A percentile compares a stretch with the other conserved stretches of the same genome.
These are phyloP conservation scores for Xerocomellus dryophilus DNA, from an alignment of 768 basidiomycete species.

Conservation along the genomic window DNA sequence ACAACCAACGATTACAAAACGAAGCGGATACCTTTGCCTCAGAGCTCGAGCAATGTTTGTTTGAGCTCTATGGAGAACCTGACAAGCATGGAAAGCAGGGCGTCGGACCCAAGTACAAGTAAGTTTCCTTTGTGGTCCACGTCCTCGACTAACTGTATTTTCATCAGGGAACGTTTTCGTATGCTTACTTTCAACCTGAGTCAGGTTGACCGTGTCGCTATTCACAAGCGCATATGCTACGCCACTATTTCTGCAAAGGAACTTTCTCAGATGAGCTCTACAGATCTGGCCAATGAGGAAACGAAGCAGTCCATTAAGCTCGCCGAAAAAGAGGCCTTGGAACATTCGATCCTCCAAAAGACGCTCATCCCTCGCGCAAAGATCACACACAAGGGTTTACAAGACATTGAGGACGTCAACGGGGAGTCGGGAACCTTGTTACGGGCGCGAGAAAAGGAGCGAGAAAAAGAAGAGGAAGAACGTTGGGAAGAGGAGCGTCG, in stretches of 20 bases:
- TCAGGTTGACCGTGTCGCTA: constrained; percentile 72
- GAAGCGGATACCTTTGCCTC: constrained; percentile 62
- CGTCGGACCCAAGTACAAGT: constrained; percentile 83
- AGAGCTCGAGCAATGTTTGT: constrained; percentile 74
- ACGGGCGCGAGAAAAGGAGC: constrained; percentile 53
- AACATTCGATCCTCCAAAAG: constrained; percentile 80
- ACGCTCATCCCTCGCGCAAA: constrained; percentile 65
- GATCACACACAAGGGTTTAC: constrained; percentile 89
- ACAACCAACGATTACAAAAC: constrained; percentile 52
- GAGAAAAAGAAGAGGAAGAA: constrained; percentile 64
- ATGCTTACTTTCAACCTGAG: constrained; percentile 87
- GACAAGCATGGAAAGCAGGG: constrained; percentile 65
- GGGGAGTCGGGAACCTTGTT: constrained; percentile 43
- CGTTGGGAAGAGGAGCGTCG: constrained; percentile 54
- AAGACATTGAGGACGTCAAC: constrained; percentile 81
- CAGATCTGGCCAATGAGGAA: constrained; percentile 87
- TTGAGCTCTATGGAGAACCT: constrained; percentile 70
- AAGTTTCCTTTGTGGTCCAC: constrained; percentile 24
- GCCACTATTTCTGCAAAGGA: constrained; percentile 64
- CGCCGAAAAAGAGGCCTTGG: constrained; percentile 78
- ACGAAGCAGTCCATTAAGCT: constrained; percentile 77
- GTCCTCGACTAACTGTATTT: constrained; percentile 6
- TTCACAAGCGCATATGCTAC: constrained; percentile 76
- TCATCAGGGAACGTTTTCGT: constrained; percentile 78
- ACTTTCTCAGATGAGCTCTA: constrained; percentile 81